Evolutionary conservation across 2,329 filamentous ascomycete species (phyloP).

Genomic region (Didymella pomorum): DNA sequence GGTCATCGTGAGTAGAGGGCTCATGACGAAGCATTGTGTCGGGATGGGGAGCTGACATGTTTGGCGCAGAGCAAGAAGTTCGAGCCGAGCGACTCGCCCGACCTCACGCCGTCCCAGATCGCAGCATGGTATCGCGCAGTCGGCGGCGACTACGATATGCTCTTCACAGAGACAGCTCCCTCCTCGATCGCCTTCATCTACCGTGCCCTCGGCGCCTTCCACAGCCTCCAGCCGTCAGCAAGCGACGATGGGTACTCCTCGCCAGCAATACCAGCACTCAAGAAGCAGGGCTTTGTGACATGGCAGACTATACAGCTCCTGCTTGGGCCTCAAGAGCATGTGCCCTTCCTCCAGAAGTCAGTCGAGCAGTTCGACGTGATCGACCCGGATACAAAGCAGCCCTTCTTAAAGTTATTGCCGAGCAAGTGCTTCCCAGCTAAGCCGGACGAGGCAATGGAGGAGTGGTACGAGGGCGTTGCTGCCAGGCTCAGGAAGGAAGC

Average conservation of each 20-base stretch:
- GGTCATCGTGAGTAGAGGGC: constrained; percentile 52
- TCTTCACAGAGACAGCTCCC: constrained; percentile 80
- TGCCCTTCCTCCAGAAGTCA: constrained; percentile 81
- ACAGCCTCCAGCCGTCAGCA: constrained; percentile 77
- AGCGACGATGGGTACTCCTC: constrained; percentile 72
- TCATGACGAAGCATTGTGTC: background rate
- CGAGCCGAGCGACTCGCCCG: constrained; percentile 55
- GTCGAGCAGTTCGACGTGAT: constrained; percentile 78
- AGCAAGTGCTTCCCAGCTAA: constrained; percentile 74
- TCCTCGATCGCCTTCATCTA: constrained; percentile 89
- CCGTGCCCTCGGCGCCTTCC: constrained; percentile 87
- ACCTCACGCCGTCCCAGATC: constrained; percentile 59
- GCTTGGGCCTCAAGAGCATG: constrained; percentile 86
- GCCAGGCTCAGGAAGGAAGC: constrained; percentile 72
- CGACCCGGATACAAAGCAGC: constrained; percentile 69
- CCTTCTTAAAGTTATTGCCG: constrained; percentile 68
- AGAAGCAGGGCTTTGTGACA: constrained; percentile 82
- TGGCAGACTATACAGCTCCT: constrained; percentile 95
- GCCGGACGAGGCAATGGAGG: constrained; percentile 80
- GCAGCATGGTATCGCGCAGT: constrained; percentile 60
- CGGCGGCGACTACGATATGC: constrained; percentile 58
- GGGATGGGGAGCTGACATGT: constrained; percentile 21
- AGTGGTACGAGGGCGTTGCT: constrained; percentile 84
- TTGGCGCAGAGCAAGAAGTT: constrained; percentile 51
- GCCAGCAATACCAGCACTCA: constrained; percentile 83